These are phyloP conservation scores for Parafenestella ontariensis DNA, from an alignment of 2,329 filamentous ascomycete genomes.

Conservation along the genomic window DNA sequence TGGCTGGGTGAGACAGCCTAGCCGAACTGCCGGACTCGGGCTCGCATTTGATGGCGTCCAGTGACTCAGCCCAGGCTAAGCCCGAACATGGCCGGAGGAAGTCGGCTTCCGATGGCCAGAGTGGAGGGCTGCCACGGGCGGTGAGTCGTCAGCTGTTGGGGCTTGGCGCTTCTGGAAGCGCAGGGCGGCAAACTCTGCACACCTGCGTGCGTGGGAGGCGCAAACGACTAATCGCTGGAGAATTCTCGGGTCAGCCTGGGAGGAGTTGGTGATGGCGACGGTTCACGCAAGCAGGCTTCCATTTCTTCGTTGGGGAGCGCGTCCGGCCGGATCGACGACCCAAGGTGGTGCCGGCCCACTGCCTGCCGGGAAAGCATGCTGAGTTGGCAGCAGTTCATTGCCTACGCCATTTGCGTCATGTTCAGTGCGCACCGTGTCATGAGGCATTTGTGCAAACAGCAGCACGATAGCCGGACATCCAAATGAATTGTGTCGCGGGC, in stretches of 20 bases:
- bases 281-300: conserved; percentile 6
- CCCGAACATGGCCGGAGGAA: conserved; percentile 21
- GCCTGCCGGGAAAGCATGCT: conserved; percentile 3
- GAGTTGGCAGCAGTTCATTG: conserved; percentile 25
- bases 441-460: conserved; percentile 21
- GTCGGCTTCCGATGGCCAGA: conserved; percentile 13
- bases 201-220: conserved; percentile 12
- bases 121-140: conserved; percentile 14
- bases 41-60: conserved; percentile 6
- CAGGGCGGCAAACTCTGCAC: conserved; percentile 22
- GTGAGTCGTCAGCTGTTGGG: conserved; percentile 19
- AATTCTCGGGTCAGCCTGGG: conserved; percentile 10
- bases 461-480: conserved; percentile 24
- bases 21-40: conserved; percentile 9
- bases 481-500: conserved; percentile 31
- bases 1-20: conserved; percentile 13
- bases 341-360: neutral
- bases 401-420: conserved; percentile 29
- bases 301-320: conserved; percentile 16
- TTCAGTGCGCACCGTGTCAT: conserved; percentile 11
- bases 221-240: conserved; percentile 9
- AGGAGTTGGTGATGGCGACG: no score
- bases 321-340: conserved; percentile 10
- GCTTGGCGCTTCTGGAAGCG: conserved; percentile 27
- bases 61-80: conserved; percentile 36